Evolutionary conservation across 2,329 filamentous ascomycete genomes (phyloP).

Genomic region (Colletotrichum graminicola): DNA sequence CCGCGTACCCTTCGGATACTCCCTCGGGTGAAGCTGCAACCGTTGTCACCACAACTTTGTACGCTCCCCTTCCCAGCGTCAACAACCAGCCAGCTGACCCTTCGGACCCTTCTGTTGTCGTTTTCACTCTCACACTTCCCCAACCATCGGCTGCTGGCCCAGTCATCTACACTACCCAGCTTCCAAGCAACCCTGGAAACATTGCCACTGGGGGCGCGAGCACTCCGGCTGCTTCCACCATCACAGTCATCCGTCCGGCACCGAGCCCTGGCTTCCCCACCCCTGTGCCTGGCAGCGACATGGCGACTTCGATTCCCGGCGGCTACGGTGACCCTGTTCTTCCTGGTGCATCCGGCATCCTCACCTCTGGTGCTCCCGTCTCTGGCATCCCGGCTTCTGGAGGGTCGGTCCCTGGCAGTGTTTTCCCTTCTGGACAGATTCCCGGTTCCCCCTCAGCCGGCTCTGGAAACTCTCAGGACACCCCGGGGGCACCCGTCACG

Average conservation of each 20-base stretch:
- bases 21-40: slow-evolving; percentile 8
- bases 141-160: not conserved
- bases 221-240: slow-evolving; percentile 21
- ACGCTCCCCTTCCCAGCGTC: slow-evolving; percentile 48
- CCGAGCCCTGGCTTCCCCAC: not conserved
- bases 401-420: not conserved
- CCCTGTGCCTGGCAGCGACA: not conserved
- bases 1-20: not conserved
- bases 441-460: not conserved
- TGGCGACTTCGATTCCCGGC: slow-evolving; percentile 9
- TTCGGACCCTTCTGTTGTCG: slow-evolving; percentile 42
- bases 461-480: not conserved
- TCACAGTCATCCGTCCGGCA: slow-evolving; percentile 6
- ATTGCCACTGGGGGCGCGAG: not conserved
- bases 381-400: not conserved
- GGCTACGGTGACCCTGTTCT: slow-evolving; percentile 24
- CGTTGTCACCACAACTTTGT: slow-evolving; percentile 44
- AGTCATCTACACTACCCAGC: slow-evolving; percentile 3
- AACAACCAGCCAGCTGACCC: slow-evolving; percentile 48
- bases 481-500: not conserved
- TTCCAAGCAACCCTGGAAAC: not conserved
- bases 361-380: not conserved
- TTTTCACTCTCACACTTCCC: slow-evolving; percentile 43
- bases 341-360: slow-evolving; percentile 10
- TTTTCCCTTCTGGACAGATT: not conserved